phyloP scores from a whole-genome alignment of 2,329 filamentous ascomycete species.

The Pestalotiopsis sp. region DNA sequence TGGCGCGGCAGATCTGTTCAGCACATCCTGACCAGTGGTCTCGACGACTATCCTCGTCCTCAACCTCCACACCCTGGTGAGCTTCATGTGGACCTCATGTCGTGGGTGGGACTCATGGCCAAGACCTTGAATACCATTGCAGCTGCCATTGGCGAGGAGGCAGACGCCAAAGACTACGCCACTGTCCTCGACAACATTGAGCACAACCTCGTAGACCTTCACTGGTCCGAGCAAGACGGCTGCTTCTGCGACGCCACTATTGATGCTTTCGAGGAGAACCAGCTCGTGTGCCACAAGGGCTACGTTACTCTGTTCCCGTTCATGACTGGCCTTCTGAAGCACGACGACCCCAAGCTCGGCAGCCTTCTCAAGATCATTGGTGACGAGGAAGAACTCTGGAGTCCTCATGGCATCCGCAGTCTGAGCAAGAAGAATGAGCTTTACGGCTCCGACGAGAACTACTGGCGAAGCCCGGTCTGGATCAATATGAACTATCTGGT shows the following conservation, averaged over 20 bases:
- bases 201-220: conserved; percentile 87
- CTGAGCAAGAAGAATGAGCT: conserved; percentile 81
- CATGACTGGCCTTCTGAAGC: conserved; percentile 76
- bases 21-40: conserved; percentile 86
- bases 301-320: conserved; percentile 95
- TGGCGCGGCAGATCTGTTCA: conserved; percentile 87
- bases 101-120: conserved; percentile 97
- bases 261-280: conserved; percentile 90
- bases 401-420: conserved; percentile 83
- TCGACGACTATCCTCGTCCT: conserved; percentile 92
- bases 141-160: conserved; percentile 70
- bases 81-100: conserved; percentile 91
- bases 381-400: conserved; percentile 88
- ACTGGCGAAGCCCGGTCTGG: conserved; percentile 95
- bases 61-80: conserved; percentile 93
- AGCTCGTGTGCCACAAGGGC: conserved; percentile 92
- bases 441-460: conserved; percentile 93
- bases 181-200: conserved; percentile 77
- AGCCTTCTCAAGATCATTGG: conserved; percentile 77
- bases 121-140: conserved; percentile 83
- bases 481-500: conserved; percentile 95
- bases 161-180: conserved; percentile 75
- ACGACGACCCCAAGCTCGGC: conserved; percentile 75
- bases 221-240: conserved; percentile 82
- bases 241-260: conserved; percentile 95